phyloP scores from a whole-genome alignment of 768 basidiomycete genomes.

The Coprinellus aureogranulatus region DNA sequence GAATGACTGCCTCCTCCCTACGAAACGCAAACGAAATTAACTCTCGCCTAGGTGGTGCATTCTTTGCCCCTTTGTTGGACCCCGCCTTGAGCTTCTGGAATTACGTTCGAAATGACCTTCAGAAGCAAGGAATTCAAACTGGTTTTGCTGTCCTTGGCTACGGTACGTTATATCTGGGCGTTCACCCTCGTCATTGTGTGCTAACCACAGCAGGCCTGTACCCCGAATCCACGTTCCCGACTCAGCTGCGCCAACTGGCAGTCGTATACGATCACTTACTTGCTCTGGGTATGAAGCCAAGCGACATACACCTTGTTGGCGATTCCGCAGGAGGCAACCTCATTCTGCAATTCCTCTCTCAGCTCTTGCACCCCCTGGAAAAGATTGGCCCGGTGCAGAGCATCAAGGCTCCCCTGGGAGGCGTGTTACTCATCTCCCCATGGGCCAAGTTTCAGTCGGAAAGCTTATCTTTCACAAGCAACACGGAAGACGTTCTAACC shows the following conservation, averaged over 20 bases:
- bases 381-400: constrained; percentile 20
- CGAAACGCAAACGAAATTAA: too few relatives aligned
- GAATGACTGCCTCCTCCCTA: too few relatives aligned
- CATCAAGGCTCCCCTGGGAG: constrained; percentile 23
- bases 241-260: constrained; percentile 29
- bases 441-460: constrained; percentile 31
- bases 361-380: constrained; percentile 34
- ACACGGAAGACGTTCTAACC: constrained; percentile 22
- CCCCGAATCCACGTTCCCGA: constrained; percentile 35
- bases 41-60: constrained; percentile 32
- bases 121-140: constrained; percentile 18
- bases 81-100: constrained; percentile 26
- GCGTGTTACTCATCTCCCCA: constrained; percentile 38
- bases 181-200: not conserved
- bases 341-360: constrained; percentile 33
- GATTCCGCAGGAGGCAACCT: constrained; percentile 43
- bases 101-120: constrained; percentile 24
- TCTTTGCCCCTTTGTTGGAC: constrained; percentile 21
- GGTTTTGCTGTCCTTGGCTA: constrained; percentile 31
- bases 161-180: constrained; percentile 23
- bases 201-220: constrained; percentile 24
- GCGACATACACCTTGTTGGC: constrained; percentile 32
- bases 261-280: constrained; percentile 32
- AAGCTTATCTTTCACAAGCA: constrained; percentile 12
- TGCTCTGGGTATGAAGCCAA: constrained; percentile 25